Conservation (phyloP, 2,329 filamentous ascomycete genomes). For the Hymenoscyphus fraxineus region DNA sequence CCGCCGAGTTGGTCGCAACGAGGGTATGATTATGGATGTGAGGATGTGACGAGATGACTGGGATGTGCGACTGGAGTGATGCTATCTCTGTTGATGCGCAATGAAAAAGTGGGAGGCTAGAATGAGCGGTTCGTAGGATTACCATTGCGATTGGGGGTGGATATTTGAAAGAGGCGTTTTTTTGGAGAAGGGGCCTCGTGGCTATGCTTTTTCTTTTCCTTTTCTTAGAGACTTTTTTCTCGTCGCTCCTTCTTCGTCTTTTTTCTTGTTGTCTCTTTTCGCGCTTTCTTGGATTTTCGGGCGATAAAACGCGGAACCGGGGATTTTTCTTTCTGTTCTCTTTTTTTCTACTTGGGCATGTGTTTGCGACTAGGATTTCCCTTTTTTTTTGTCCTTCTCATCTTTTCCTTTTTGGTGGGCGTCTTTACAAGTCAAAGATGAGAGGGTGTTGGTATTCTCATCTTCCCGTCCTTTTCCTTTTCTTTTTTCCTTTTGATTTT, state of each 20-base stretch:
- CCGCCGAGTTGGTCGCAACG: not conserved
- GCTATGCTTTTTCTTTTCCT: not conserved
- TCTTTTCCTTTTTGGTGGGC: not conserved
- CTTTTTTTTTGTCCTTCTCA: not conserved
- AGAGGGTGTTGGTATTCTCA: not conserved
- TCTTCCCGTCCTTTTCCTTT: not conserved
- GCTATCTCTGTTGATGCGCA: not conserved
- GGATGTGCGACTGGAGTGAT: not conserved
- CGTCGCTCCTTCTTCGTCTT: not conserved
- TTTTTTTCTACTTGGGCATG: not conserved
- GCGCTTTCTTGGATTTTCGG: too few relatives aligned
- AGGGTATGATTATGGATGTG: not conserved
- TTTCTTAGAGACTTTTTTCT: too few relatives aligned
- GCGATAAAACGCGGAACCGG: too few relatives aligned
- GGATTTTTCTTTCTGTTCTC: not conserved
- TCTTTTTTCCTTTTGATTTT: not conserved
- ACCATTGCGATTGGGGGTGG: not conserved
- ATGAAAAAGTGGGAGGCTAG: not conserved
- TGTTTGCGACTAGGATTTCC: not conserved
- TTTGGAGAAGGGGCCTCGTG: not conserved
- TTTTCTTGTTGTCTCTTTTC: not conserved
- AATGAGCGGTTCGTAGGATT: not conserved
- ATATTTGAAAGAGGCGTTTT: not conserved
- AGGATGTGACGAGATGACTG: not conserved
- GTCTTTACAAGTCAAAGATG: not conserved